Conservation (phyloP, 768 basidiomycete species). For the Floccularia luteovirens region DNA sequence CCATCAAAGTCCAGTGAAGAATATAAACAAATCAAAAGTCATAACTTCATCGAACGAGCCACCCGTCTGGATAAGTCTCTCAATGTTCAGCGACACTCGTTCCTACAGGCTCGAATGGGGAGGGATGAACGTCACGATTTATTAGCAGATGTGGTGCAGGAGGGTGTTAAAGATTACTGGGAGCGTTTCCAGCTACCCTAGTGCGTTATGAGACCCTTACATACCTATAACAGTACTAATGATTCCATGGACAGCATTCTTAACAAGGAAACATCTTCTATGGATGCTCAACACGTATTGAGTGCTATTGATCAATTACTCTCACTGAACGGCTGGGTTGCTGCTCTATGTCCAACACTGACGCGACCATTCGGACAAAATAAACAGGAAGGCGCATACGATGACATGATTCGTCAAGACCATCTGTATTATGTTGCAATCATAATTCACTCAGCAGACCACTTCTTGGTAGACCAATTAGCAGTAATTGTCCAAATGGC, state of each 20-base stretch:
- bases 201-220: conserved; percentile 35
- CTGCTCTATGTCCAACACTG: conserved; percentile 89
- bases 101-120: conserved; percentile 83
- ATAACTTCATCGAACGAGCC: conserved; percentile 49
- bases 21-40: conserved; percentile 35
- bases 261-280: conserved; percentile 76
- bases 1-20: conserved; percentile 18
- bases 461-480: conserved; percentile 97
- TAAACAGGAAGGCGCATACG: conserved; percentile 77
- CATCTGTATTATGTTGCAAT: conserved; percentile 93
- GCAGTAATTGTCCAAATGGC: conserved; percentile 97
- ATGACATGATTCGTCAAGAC: conserved; percentile 77
- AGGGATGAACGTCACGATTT: conserved; percentile 81
- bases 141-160: conserved; percentile 63
- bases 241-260: conserved; percentile 45
- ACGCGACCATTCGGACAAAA: conserved; percentile 94
- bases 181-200: conserved; percentile 87
- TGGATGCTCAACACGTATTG: conserved; percentile 86
- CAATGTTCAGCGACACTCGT: conserved; percentile 83
- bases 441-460: conserved; percentile 95
- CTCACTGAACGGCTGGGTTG: conserved; percentile 98
- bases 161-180: conserved; percentile 88
- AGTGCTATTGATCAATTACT: conserved; percentile 88
- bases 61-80: conserved; percentile 65
- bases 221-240: background rate